Evolutionary conservation across 2,329 filamentous ascomycete species (phyloP).

Genomic region (Passalora sequoiae): DNA sequence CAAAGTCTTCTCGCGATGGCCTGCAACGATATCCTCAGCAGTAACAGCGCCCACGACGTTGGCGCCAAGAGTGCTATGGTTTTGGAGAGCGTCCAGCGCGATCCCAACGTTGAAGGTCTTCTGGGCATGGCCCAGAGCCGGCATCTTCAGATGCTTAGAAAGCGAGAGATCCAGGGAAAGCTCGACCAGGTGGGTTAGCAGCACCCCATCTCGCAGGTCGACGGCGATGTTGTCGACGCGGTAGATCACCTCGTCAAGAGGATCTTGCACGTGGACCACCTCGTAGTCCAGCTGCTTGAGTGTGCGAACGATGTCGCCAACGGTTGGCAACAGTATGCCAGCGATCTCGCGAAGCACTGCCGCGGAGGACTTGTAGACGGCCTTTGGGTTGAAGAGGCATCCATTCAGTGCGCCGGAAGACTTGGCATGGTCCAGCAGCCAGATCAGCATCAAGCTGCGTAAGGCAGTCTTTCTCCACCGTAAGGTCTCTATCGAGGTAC

Average conservation of each 20-base stretch:
- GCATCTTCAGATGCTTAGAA: slow-evolving; percentile 55
- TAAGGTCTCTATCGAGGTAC: slow-evolving; percentile 5
- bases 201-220: slow-evolving; percentile 58
- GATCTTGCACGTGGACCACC: slow-evolving; percentile 51
- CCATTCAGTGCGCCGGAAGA: slow-evolving; percentile 31
- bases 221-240: slow-evolving; percentile 56
- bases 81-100: slow-evolving; percentile 50
- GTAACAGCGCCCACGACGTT: slow-evolving; percentile 42
- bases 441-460: slow-evolving; percentile 56
- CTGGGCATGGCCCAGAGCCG: slow-evolving; percentile 50
- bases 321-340: slow-evolving; percentile 52
- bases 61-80: slow-evolving; percentile 38
- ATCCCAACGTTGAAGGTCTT: slow-evolving; percentile 58
- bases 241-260: slow-evolving; percentile 56
- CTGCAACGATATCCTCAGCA: slow-evolving; percentile 58
- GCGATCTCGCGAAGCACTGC: slow-evolving; percentile 50
- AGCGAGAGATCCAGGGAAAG: slow-evolving; percentile 43
- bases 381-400: slow-evolving; percentile 50
- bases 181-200: slow-evolving; percentile 57
- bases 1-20: slow-evolving; percentile 60
- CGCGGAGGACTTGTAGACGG: slow-evolving; percentile 53
- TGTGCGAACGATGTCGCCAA: slow-evolving; percentile 53
- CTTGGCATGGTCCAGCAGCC: slow-evolving; percentile 55
- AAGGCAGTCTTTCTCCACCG: slow-evolving; percentile 52
- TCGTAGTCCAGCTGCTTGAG: slow-evolving; percentile 54